Evolutionary conservation across 305 asterid species (phyloP).

Genomic region (Petunia hybrid): DNA sequence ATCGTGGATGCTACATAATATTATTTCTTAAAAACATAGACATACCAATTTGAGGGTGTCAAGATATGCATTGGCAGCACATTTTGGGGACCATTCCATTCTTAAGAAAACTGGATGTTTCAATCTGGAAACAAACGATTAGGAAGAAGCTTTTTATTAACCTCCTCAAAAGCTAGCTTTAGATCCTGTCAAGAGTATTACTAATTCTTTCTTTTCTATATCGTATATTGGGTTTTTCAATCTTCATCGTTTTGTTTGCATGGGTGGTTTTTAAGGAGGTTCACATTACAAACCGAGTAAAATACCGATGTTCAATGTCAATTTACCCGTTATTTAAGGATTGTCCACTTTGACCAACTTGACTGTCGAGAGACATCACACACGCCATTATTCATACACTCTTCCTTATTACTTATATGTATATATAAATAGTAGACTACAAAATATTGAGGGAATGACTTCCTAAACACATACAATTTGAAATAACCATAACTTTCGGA

Average conservation of each 20-base stretch:
- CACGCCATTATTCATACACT: not conserved
- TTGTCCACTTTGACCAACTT: not conserved
- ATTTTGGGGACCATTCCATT: conserved; percentile 61
- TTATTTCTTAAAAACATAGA: not conserved
- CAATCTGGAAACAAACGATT: not conserved
- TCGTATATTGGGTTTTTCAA: not conserved
- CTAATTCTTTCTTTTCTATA: not conserved
- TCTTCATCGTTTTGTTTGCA: not conserved
- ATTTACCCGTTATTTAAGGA: not conserved
- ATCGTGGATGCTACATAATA: not conserved
- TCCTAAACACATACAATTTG: too few species aligned
- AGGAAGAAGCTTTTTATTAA: not conserved
- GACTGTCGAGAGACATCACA: not conserved
- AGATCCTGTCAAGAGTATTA: not conserved
- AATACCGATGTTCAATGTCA: not conserved
- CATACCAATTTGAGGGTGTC: conserved; percentile 65
- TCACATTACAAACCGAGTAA: not conserved
- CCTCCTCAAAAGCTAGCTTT: not conserved
- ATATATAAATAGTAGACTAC: not conserved
- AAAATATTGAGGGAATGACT: not conserved
- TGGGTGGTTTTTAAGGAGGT: not conserved
- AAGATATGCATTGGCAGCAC: conserved; percentile 66
- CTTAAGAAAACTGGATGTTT: not conserved
- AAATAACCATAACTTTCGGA: too few species aligned
- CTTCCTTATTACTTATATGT: not conserved